Conservation (phyloP, 2,329 filamentous ascomycete genomes). For the Xylariales sp. region DNA sequence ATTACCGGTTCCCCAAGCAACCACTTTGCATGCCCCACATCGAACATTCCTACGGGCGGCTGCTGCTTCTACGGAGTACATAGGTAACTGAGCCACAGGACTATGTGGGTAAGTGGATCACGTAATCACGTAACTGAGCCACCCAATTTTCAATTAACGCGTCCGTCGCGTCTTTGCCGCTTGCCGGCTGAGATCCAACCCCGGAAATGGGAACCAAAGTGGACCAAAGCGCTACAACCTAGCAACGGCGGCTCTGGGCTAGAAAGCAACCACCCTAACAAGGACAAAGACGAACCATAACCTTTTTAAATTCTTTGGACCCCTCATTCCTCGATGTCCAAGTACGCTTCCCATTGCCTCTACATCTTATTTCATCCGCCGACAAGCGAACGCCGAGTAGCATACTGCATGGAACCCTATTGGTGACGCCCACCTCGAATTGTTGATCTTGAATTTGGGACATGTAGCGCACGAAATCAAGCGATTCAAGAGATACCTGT, state of each 20-base stretch:
- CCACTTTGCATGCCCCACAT: constrained; percentile 19
- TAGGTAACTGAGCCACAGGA: no score
- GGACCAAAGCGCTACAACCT: constrained; percentile 20
- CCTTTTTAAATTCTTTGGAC: constrained; percentile 4
- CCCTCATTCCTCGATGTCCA: neutral
- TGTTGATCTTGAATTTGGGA: constrained; percentile 16
- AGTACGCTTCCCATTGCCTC: neutral
- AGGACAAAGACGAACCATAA: constrained; percentile 8
- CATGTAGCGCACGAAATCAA: constrained; percentile 18
- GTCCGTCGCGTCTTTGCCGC: constrained; percentile 33
- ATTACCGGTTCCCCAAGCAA: constrained; percentile 38
- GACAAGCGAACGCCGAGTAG: neutral
- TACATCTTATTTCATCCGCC: neutral
- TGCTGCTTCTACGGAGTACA: no score
- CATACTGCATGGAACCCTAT: neutral
- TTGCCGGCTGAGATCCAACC: neutral
- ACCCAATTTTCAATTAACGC: constrained; percentile 46
- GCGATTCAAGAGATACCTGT: constrained; percentile 17
- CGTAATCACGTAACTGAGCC: constrained; percentile 25
- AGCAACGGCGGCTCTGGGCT: constrained; percentile 26
- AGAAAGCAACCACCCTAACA: neutral
- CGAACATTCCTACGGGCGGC: no score
- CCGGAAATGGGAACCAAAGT: constrained; percentile 18
- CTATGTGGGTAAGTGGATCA: no score
- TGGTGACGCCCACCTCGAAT: neutral